Evolutionary conservation across 495 filamentous ascomycete genomes (phyloP).

Genomic region (Penicilliopsis zonata): DNA sequence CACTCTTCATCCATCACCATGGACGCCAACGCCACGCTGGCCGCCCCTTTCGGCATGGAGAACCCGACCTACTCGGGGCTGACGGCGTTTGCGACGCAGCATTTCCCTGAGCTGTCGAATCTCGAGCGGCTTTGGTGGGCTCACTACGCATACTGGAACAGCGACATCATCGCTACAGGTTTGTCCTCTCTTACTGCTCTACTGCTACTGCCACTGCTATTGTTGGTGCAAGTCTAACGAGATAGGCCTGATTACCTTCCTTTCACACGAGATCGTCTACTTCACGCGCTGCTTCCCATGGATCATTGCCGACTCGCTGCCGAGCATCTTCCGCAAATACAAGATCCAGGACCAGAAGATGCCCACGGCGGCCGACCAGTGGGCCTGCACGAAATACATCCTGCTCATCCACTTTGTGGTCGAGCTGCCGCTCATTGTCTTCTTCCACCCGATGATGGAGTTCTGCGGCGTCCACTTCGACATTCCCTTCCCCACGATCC

Average conservation of each 20-base stretch:
- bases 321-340: constrained; percentile 1
- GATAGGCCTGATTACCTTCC: neutral
- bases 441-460: constrained; percentile 2
- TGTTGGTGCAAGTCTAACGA: no score
- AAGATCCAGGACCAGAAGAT: constrained; percentile 2
- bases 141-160: constrained; percentile 1
- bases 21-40: neutral
- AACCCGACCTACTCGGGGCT: neutral
- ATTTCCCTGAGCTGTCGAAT: neutral
- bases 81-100: neutral
- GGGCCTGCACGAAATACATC: neutral
- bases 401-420: constrained; percentile 1
- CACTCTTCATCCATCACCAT: no score
- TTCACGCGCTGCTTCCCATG: neutral
- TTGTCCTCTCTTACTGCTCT: no score
- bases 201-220: no score
- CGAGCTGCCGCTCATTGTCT: constrained; percentile 1
- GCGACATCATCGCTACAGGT: neutral
- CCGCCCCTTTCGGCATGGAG: neutral
- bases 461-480: constrained; percentile 1
- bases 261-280: neutral
- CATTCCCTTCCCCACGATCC: neutral
- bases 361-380: constrained; percentile 1
- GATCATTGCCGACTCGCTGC: neutral
- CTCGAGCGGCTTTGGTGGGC: constrained; percentile 1